Base-by-base conservation (phyloP, 345 rosid species). In the Gossypium longicalyx region DNA sequence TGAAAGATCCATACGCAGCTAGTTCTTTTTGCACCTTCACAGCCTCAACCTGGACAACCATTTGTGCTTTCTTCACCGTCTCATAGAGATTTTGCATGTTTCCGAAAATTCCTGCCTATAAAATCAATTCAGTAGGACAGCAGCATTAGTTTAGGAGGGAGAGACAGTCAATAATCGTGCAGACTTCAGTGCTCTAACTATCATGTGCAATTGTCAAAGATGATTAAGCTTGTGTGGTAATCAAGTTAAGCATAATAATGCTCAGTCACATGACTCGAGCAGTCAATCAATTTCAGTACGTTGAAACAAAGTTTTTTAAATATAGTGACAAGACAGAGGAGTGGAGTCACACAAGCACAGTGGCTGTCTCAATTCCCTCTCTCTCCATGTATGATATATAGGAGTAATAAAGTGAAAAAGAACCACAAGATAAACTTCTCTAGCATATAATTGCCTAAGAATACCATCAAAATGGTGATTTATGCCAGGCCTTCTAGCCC, bases 1-100 rank as follows among this genome's bases (percentile, higher is more conserved):
- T 44, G 15, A 48, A 76, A 45, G 61, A 47, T 57, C 69, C 91
- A 81, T 89, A 91, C 94, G 34, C 91, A 67, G 97, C 97, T 74
- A 93, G 89, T 84, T 90, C 97, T 70, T 93, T 93, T 74, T 91
- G 98, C 57, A 93, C 97, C 22, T 86, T 82, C 15, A 93, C 98
- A 60, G 97, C 97, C 78, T 91, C 98, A 16, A 91, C 97, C 84
- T 91, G 97, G 85, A 93, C 98, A 70, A 93, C 95, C 92, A 86
- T 91, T 85, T 93, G 96, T 9, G 98, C 97, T 82, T 93, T 93
- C 80, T 93, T 93, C 74, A 91, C 97, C 4, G 96, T 91, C 70
- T 90, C 98, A 71, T 86, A 93, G 73, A 93, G 83, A 80, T 90
- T 93, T 80, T 87, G 93, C 97, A 91, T 93, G 80, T 93, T 91